A percentile compares a stretch with the other conserved stretches of the same genome.
These are phyloP conservation scores for Fusarium luffae DNA, from an alignment of 2,329 filamentous ascomycete species.

Conservation along the genomic window DNA sequence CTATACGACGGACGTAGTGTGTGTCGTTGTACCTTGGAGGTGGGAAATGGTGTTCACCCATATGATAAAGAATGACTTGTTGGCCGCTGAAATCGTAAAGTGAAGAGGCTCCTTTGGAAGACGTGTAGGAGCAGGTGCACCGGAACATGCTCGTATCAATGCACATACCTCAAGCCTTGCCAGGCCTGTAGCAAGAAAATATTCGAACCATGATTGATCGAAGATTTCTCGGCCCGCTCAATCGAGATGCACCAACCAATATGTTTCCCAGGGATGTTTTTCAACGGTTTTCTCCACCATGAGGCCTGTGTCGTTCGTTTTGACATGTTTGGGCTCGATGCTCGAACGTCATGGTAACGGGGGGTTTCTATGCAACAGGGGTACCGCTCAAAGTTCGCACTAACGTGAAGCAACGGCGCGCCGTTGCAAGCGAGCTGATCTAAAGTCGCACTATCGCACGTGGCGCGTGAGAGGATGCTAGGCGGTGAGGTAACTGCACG, in stretches of 20 bases:
- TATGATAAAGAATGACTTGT: background rate
- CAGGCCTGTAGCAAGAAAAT: background rate
- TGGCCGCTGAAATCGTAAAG: background rate
- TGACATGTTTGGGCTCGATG: constrained; percentile 14
- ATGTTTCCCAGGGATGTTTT: constrained; percentile 7
- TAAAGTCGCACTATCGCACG: constrained; percentile 28
- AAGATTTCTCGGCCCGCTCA: background rate
- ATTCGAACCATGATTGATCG: background rate
- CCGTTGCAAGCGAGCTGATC: constrained; percentile 30
- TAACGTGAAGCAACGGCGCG: constrained; percentile 27
- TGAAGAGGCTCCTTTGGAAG: background rate
- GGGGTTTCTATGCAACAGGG: constrained; percentile 28
- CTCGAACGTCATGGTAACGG: constrained; percentile 23
- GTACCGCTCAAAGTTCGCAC: constrained; percentile 4
- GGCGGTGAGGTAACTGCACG: constrained; percentile 17
- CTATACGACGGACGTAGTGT: constrained; percentile 7
- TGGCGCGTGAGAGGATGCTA: constrained; percentile 21
- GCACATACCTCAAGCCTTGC: background rate
- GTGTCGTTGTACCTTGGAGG: constrained; percentile 24
- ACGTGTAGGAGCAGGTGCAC: background rate
- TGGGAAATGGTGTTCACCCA: constrained; percentile 12
- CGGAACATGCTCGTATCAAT: background rate
- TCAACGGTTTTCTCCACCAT: constrained; percentile 27
- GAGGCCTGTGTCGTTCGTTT: constrained; percentile 6
- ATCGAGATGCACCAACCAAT: constrained; percentile 17